phyloP scores from a whole-genome alignment of 2,329 filamentous ascomycete genomes.

The Epichloe brachyelytri region DNA sequence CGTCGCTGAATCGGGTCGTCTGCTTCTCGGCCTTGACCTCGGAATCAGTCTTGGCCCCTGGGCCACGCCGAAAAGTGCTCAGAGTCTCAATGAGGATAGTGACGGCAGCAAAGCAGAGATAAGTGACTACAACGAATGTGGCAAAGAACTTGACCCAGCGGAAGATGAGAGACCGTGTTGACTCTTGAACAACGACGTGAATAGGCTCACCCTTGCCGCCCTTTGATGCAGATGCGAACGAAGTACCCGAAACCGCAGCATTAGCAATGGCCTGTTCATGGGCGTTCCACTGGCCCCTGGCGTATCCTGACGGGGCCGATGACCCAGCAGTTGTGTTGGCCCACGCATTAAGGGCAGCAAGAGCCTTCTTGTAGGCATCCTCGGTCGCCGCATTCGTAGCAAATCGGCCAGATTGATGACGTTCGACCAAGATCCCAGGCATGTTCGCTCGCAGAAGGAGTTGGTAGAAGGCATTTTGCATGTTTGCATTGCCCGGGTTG shows the following conservation, averaged over 20 bases:
- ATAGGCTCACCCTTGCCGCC: constrained; percentile 76
- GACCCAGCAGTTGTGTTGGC: constrained; percentile 14
- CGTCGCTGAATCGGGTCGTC: constrained; percentile 80
- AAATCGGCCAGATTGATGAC: constrained; percentile 77
- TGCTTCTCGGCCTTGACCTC: constrained; percentile 91
- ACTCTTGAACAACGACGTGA: constrained; percentile 92
- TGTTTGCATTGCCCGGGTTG: constrained; percentile 73
- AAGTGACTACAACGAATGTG: constrained; percentile 65
- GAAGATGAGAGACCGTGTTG: constrained; percentile 64
- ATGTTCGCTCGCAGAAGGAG: constrained; percentile 83
- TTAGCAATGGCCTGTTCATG: constrained; percentile 18
- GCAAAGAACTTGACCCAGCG: constrained; percentile 83
- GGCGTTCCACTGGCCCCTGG: constrained; percentile 16
- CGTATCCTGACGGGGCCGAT: constrained; percentile 10
- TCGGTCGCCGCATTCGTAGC: constrained; percentile 70
- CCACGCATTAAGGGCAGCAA: constrained; percentile 29
- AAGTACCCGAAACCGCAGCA: constrained; percentile 12
- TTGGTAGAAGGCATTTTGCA: constrained; percentile 90
- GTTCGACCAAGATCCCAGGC: constrained; percentile 82
- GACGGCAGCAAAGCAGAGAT: constrained; percentile 65
- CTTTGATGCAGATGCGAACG: constrained; percentile 21
- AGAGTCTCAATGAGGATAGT: constrained; percentile 74
- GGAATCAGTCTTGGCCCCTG: constrained; percentile 57
- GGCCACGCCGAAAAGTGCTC: constrained; percentile 60
- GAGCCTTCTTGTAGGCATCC: constrained; percentile 62